Base-by-base conservation (phyloP, 78 protist genomes). In the Speleostelium caveatum region DNA sequence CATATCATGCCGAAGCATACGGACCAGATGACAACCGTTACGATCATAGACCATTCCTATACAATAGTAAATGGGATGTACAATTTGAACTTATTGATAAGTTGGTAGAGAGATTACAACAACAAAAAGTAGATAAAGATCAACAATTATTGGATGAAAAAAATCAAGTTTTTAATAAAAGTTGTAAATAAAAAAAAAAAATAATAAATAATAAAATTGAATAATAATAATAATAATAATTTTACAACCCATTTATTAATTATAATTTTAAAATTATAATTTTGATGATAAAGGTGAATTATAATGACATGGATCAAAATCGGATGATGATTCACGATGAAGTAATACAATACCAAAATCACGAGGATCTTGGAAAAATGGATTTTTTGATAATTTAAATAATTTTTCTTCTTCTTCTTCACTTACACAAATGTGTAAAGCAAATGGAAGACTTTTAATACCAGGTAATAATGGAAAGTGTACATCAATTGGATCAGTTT, bases 1-100 rank as follows among this genome's bases (percentile, higher is more conserved):
- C 97, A 3, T 94, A 94, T 63, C 98, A 97, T 73, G 96, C 96
- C 2, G 98, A 95, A 53, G 41, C 65, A 1, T 94, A 96, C 69
- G 45, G 93, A 22, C 97, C 97, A 2, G 98, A 97, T 28, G 98
- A 96, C 87, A 96, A 95, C 74, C 88, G 97, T 35, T 96, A 61
- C 68, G 98, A 96, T 72, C 93, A 93, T 51, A 71, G 98, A 16
- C 98, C 86, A 42, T 95, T 97, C 79, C 61, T 96, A 28, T 94
- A 94, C 83, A 39, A 90, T 41, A n/a, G 87, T 3, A 75, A 75
- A 61, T 93, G 90, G 96, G 65, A 72, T 36, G 63, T 73, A 32
- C 97, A 92, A 78, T 95, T 93, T 28, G 53, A 36, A 32, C 12
- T 49, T 6, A 92, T 95, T 45, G 97, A 93, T 68, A 62, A 71